Evolutionary conservation across 192 early-diverging fungal species (phyloP), one percentile per base, ranked within the genome.

Genomic region (Gonapodya prolifera): DNA sequence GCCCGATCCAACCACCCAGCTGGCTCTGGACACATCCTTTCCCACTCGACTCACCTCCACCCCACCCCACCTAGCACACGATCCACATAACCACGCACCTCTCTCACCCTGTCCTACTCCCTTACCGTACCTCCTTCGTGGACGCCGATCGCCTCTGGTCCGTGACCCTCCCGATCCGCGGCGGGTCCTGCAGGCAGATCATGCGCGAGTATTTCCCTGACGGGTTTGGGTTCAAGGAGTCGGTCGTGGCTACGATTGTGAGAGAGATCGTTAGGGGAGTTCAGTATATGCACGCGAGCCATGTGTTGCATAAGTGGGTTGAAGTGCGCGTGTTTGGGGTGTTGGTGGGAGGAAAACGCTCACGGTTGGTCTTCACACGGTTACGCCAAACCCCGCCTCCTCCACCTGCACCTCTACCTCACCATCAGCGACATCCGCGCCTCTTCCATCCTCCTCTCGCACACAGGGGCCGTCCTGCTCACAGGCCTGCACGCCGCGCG

Each of bases 241-340:
- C 69, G 30, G 79, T 82, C 31, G 86, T 87, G 1, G 86, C 86
- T 30, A 85, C 86, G 13, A 84, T 89, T 69, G 36, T 90, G 31
- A 80, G 79, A 32, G 85, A 89, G 76, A 82, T 90, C 1, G 80
- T 90, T 1, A 78, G 82, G 36, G 89, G 81, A 1, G 75, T 90
- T 30, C n/a, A 61, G 1, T 89, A 90, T 78, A 70, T 90, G 76
- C 89, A 89, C 80, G 83, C 84, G 1, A 87, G 86, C 75, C 77
- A 81, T 34, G 82, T 90, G 83, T 87, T 90, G 69, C 89, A 90
- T 78, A 90, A 90, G 86, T 88, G 35, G 31, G 71, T 73, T 32
- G 13, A n/a, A n/a, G 45, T 69, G 45, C 45, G 8, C 8, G n/a
- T 8, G 13, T n/a, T 69, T n/a, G 45, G 8, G 13, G 8, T 69